These are phyloP conservation scores for Tylopilus vinaceipallidus DNA, from an alignment of 768 basidiomycete genomes.

Conservation along the genomic window DNA sequence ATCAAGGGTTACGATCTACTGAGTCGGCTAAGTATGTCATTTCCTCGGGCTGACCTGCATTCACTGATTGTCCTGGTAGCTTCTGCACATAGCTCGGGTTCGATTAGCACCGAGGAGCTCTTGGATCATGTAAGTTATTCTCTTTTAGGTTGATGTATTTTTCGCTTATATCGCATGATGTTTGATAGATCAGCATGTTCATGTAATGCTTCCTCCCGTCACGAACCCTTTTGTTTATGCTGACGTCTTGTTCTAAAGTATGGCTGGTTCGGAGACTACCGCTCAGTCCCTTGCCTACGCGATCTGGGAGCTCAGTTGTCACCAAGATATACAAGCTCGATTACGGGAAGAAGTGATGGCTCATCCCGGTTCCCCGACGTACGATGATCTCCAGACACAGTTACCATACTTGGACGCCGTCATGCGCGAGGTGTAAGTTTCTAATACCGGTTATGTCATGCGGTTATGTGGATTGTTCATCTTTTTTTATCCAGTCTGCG, in stretches of 20 bases:
- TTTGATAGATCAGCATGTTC: conserved; percentile 11
- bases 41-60: not conserved
- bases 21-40: conserved; percentile 1
- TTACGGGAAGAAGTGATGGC: conserved; percentile 3
- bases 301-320: conserved; percentile 7
- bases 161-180: not conserved
- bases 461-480: not conserved
- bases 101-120: not conserved
- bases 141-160: no score
- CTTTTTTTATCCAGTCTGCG: not conserved
- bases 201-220: not conserved
- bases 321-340: not conserved
- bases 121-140: conserved; percentile 5
- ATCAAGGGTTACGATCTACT: conserved; percentile 1
- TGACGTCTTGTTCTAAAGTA: not conserved
- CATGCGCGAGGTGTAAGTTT: conserved; percentile 5
- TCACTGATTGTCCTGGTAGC: not conserved
- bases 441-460: not conserved
- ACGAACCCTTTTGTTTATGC: not conserved
- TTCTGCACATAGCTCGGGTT: conserved; percentile 3
- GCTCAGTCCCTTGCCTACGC: conserved; percentile 6
- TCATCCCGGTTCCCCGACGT: not conserved
- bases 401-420: conserved; percentile 7
- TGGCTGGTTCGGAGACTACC: conserved; percentile 7
- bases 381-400: conserved; percentile 6